Conservation (phyloP, 2,329 filamentous ascomycete genomes). For the Anisogramma anomala region DNA sequence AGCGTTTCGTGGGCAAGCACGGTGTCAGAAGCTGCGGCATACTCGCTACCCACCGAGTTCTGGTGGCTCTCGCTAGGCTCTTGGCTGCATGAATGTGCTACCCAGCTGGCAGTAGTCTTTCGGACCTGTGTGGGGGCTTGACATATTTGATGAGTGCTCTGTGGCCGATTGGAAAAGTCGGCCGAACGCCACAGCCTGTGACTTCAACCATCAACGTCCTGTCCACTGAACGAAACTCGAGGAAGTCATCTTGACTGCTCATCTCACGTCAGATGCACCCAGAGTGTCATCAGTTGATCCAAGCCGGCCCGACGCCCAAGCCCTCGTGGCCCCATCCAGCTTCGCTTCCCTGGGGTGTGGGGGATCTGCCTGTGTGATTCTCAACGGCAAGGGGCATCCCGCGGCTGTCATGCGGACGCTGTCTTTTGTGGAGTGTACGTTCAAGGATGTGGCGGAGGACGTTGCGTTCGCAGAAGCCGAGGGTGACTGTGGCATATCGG, state of each 20-base stretch:
- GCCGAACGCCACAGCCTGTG: no score
- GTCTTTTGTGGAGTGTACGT: slow-evolving; percentile 19
- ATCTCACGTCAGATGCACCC: no score
- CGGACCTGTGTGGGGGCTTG: neutral
- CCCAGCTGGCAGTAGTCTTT: neutral
- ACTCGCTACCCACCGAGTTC: no score
- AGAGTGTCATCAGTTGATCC: slow-evolving; percentile 16
- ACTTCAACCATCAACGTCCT: no score
- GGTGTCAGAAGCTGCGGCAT: no score
- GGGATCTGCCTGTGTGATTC: slow-evolving; percentile 21
- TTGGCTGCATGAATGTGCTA: neutral
- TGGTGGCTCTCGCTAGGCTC: no score
- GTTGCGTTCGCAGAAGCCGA: slow-evolving; percentile 22
- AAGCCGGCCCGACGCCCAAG: slow-evolving; percentile 18
- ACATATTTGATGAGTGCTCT: no score
- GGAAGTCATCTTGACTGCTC: no score
- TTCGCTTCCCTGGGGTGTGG: slow-evolving; percentile 20
- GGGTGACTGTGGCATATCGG: slow-evolving; percentile 20
- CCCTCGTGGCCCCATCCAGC: slow-evolving; percentile 20
- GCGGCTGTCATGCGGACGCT: slow-evolving; percentile 20
- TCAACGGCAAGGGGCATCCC: slow-evolving; percentile 18
- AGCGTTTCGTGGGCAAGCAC: no score
- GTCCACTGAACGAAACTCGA: no score
- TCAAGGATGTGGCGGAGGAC: slow-evolving; percentile 20
- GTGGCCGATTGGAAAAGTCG: no score